Evolutionary conservation across 2,329 filamentous ascomycete genomes (phyloP).

Genomic region (Chlorencoelia australis): DNA sequence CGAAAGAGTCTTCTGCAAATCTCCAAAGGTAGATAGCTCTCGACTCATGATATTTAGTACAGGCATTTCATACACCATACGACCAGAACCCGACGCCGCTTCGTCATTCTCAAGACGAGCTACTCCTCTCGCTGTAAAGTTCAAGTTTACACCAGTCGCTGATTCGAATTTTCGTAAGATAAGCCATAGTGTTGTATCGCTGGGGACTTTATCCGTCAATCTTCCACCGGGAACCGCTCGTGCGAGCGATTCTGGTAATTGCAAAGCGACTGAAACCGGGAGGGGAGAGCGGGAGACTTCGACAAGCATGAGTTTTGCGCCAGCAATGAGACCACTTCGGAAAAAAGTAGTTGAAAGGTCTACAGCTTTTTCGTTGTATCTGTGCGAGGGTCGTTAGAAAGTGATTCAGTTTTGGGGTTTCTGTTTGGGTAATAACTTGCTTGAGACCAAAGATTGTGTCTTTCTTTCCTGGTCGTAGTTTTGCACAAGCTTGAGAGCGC

Average conservation of each 20-base stretch:
- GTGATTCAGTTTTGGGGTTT: too few relatives aligned
- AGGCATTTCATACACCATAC: constrained; percentile 81
- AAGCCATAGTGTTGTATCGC: constrained; percentile 80
- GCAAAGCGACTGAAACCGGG: constrained; percentile 79
- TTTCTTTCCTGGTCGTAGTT: constrained; percentile 47
- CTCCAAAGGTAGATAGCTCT: constrained; percentile 64
- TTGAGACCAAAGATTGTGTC: constrained; percentile 72
- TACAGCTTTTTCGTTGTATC: constrained; percentile 73
- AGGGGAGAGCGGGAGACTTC: constrained; percentile 77
- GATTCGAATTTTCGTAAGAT: constrained; percentile 85
- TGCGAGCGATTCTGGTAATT: constrained; percentile 65
- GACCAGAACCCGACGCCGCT: constrained; percentile 50
- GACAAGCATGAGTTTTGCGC: constrained; percentile 88
- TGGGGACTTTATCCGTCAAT: constrained; percentile 76
- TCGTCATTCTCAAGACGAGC: constrained; percentile 48
- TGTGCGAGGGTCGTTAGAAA: constrained; percentile 28
- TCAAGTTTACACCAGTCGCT: constrained; percentile 48
- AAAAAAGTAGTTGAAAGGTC: constrained; percentile 80
- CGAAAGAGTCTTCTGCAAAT: constrained; percentile 80
- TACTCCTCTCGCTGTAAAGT: constrained; percentile 77
- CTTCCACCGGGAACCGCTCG: constrained; percentile 53
- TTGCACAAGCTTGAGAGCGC: constrained; percentile 76
- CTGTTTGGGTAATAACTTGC: constrained; percentile 34
- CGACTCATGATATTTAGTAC: constrained; percentile 75
- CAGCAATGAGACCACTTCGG: constrained; percentile 69